These are phyloP conservation scores for Dendrostoma leiphaemia DNA, from an alignment of 2,329 filamentous ascomycete genomes.

Conservation along the genomic window DNA sequence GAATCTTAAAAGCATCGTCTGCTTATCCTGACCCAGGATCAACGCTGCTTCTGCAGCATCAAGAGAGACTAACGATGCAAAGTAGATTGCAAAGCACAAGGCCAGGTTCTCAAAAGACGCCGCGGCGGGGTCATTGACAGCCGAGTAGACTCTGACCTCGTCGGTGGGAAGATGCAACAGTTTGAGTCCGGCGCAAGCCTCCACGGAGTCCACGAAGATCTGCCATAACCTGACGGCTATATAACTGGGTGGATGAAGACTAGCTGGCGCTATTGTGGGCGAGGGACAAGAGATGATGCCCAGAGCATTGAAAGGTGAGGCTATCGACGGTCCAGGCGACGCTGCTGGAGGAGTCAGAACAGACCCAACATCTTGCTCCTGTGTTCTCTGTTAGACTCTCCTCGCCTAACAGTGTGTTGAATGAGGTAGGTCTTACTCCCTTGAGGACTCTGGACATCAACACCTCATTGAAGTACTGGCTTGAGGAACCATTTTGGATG, in stretches of 20 bases:
- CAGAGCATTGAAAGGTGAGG: slow-evolving; percentile 31
- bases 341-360: slow-evolving; percentile 19
- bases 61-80: slow-evolving; percentile 41
- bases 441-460: slow-evolving; percentile 34
- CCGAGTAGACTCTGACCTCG: slow-evolving; percentile 32
- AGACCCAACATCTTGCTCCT: slow-evolving; percentile 23
- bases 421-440: slow-evolving; percentile 25
- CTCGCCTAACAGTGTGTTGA: slow-evolving; percentile 1
- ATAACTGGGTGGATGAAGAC: slow-evolving; percentile 24
- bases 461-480: slow-evolving; percentile 37
- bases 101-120: slow-evolving; percentile 31
- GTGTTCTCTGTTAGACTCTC: slow-evolving; percentile 5
- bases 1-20: slow-evolving; percentile 26
- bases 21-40: slow-evolving; percentile 24
- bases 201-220: slow-evolving; percentile 27
- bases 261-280: slow-evolving; percentile 6
- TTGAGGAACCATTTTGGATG: slow-evolving; percentile 30
- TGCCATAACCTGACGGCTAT: slow-evolving; percentile 31
- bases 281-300: slow-evolving; percentile 30
- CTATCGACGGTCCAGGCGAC: background rate
- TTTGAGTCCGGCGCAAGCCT: slow-evolving; percentile 27
- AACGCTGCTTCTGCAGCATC: slow-evolving; percentile 32
- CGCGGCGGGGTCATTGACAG: slow-evolving; percentile 26
- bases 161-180: slow-evolving; percentile 29
- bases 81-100: slow-evolving; percentile 49